phyloP scores from a whole-genome alignment of 2,329 filamentous ascomycete species.

The Leptosphaerulina australis region DNA sequence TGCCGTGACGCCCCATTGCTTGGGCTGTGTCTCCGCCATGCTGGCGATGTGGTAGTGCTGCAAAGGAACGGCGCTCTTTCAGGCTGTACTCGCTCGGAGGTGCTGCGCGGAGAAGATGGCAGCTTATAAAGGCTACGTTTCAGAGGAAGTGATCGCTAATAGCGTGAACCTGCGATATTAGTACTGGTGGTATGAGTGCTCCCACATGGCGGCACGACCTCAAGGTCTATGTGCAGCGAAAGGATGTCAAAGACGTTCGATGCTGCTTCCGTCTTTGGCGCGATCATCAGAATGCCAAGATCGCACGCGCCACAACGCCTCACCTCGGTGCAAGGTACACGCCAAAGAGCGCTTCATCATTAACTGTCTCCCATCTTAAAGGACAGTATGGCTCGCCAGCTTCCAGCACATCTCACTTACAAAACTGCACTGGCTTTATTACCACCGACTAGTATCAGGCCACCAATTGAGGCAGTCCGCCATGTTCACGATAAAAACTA shows the following conservation, averaged over 20 bases:
- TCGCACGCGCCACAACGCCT: conserved; percentile 22
- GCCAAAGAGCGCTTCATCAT: background rate
- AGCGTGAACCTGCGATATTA: conserved; percentile 10
- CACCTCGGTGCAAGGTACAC: background rate
- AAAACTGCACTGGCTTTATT: conserved; percentile 37
- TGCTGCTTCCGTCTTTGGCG: conserved; percentile 12
- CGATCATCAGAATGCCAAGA: conserved; percentile 27
- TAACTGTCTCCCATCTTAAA: background rate
- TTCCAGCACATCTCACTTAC: conserved; percentile 34
- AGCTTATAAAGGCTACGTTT: conserved; percentile 7
- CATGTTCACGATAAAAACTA: conserved; percentile 34
- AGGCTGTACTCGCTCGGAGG: conserved; percentile 25
- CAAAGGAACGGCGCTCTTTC: conserved; percentile 13
- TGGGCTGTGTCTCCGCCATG: conserved; percentile 44
- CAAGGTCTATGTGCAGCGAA: conserved; percentile 21
- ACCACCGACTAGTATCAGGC: conserved; percentile 27
- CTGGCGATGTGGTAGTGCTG: conserved; percentile 12
- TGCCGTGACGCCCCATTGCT: conserved; percentile 74
- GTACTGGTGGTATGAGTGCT: conserved; percentile 26
- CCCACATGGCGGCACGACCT: conserved; percentile 43
- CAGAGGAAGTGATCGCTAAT: background rate
- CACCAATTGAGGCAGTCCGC: conserved; percentile 36
- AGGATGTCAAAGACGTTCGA: conserved; percentile 22
- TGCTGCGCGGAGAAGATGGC: conserved; percentile 26
- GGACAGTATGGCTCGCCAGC: conserved; percentile 19